These are phyloP conservation scores for Ophiocordyceps camponoti-floridani DNA, from an alignment of 2,329 filamentous ascomycete genomes.

Conservation along the genomic window DNA sequence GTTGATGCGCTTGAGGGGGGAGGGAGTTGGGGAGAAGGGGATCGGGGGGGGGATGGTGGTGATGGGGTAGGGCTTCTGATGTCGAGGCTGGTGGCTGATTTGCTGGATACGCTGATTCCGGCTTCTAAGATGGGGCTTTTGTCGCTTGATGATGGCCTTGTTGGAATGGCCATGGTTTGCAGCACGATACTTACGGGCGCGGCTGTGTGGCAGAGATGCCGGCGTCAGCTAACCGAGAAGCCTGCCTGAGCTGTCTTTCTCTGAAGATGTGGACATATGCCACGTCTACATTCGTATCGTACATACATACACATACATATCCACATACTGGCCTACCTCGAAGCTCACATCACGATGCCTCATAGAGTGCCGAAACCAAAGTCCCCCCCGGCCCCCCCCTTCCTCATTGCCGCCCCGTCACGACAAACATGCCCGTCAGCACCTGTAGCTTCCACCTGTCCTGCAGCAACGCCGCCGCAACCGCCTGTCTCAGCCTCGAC, in stretches of 20 bases:
- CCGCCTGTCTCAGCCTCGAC: slow-evolving; percentile 59
- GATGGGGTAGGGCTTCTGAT: slow-evolving; percentile 12
- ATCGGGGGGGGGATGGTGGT: neutral
- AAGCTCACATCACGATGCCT: neutral
- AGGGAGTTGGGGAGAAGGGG: slow-evolving; percentile 8
- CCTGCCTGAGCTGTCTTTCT: neutral
- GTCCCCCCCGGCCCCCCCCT: neutral
- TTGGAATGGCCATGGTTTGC: slow-evolving; percentile 40
- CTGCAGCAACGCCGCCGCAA: slow-evolving; percentile 54
- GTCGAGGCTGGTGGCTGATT: slow-evolving; percentile 34
- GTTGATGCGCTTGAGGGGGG: slow-evolving; percentile 15
- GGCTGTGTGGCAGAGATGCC: slow-evolving; percentile 41
- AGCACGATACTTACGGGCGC: slow-evolving; percentile 42
- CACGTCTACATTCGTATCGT: too few relatives aligned
- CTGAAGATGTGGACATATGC: too few relatives aligned
- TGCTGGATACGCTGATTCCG: slow-evolving; percentile 45
- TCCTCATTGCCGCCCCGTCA: slow-evolving; percentile 37
- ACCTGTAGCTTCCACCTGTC: slow-evolving; percentile 75
- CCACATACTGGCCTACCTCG: neutral
- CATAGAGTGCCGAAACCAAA: neutral
- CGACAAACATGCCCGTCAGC: slow-evolving; percentile 49
- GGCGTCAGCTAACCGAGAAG: slow-evolving; percentile 3
- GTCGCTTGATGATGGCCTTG: slow-evolving; percentile 25
- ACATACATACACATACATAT: neutral
- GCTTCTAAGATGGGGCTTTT: slow-evolving; percentile 43